Evolutionary conservation across 805 yeast genomes (phyloP), one percentile per base, ranked within the genome.

Genomic region (Cyberlindnera lachancei): DNA sequence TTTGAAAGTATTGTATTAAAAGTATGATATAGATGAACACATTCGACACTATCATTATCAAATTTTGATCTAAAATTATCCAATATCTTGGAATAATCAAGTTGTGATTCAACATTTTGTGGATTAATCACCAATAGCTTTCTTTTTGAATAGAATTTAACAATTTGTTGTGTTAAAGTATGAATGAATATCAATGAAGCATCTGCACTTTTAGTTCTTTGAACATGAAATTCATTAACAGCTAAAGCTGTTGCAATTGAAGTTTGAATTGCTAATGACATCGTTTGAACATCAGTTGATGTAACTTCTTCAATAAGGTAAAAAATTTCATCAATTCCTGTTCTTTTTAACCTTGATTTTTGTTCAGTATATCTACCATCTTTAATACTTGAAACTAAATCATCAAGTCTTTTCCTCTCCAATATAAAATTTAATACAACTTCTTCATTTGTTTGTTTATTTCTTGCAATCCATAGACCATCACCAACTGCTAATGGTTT

Each of bases 291-390:
- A 33, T 65, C 71, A n/a, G 59, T 53, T 1, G 66, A 49, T 20
- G 70, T 68, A 5, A 70, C 71, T 38, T 85, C 94, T 52, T 92
- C 99, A 12, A 92, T 72, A 4, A 92, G 52, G 46, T 92, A 92
- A 42, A 75, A 77, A 14, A 79, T 71, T 42, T 82, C 69, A 14
- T 61, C 60, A 48, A 88, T 60, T 0, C 83, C 86, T 0, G 92
- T 70, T 52, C 78, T 70, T 31, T 67, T 68, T 36, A 92, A 61
- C 33, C 99, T 67, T 13, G 68, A 59, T 50, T 90, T 88, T 52
- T 92, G 99, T 52, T 92, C 98, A 34, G 67, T 64, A 48, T 81
- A 87, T 30, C 99, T 61, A 3, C 95, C 95, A 56, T 92, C 99
- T 38, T 71, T 69, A 28, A 92, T 86, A 31, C 95, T 83, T 21